A percentile compares a stretch with the other conserved stretches of the same genome.
These are phyloP conservation scores for Mucor racemosus DNA, from an alignment of 371 early-diverging fungal genomes.

Conservation along the genomic window DNA sequence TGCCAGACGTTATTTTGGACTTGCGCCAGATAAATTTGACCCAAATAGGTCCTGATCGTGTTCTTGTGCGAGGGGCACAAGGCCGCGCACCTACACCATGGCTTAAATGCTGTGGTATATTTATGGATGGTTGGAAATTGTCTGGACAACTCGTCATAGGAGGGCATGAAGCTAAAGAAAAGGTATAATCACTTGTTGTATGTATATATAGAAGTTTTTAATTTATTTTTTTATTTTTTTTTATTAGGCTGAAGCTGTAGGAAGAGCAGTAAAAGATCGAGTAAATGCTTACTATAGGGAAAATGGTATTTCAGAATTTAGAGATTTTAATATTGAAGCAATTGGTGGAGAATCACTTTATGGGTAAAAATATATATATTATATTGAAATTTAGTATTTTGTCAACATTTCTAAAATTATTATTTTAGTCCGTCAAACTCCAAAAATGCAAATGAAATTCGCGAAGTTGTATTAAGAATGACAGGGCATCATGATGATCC, in stretches of 20 bases:
- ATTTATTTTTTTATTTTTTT: not conserved
- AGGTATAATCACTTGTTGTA: conserved; percentile 28
- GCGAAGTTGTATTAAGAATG: conserved; percentile 69
- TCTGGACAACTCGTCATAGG: conserved; percentile 67
- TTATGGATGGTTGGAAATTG: conserved; percentile 67
- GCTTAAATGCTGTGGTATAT: conserved; percentile 59
- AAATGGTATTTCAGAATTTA: conserved; percentile 56
- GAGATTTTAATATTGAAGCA: conserved; percentile 61
- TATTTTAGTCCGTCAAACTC: conserved; percentile 38
- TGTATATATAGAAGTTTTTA: no score
- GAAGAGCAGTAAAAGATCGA: conserved; percentile 62
- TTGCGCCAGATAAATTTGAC: conserved; percentile 59
- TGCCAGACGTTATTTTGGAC: conserved; percentile 62
- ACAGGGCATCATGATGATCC: conserved; percentile 63
- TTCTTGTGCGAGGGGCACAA: conserved; percentile 65
- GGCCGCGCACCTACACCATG: conserved; percentile 64
- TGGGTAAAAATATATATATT: conserved; percentile 47
- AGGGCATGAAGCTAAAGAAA: conserved; percentile 66
- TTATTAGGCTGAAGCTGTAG: conserved; percentile 52
- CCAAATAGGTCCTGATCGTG: conserved; percentile 63
- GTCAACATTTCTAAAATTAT: conserved; percentile 5
- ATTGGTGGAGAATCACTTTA: conserved; percentile 69
- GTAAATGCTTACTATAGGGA: conserved; percentile 48
- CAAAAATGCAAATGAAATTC: conserved; percentile 43
- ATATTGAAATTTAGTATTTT: not conserved